Evolutionary conservation across 768 basidiomycete genomes (phyloP).

Genomic region (Tulasnella sp.): DNA sequence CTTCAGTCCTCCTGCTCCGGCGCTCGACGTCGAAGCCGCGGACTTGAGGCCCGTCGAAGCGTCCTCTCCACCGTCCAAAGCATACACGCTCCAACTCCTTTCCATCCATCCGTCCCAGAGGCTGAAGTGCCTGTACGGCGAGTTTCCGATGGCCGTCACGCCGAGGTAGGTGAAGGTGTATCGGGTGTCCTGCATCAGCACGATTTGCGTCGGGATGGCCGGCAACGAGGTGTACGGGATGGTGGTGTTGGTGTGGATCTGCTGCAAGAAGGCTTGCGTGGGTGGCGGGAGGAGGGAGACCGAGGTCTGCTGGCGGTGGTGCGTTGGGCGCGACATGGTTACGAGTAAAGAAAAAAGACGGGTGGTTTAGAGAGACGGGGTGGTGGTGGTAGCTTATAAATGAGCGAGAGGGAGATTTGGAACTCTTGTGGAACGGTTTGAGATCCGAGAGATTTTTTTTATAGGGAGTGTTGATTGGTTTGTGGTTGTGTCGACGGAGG

Average conservation of each 20-base stretch:
- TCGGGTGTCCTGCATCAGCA: slow-evolving; percentile 15
- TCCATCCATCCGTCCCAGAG: slow-evolving; percentile 23
- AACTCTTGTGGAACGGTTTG: neutral
- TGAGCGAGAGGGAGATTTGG: neutral
- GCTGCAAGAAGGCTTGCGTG: slow-evolving; percentile 18
- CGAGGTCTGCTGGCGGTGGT: slow-evolving; percentile 12
- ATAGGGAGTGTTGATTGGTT: neutral
- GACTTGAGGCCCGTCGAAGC: slow-evolving; percentile 1
- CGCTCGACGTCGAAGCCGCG: neutral
- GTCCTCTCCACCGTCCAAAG: neutral
- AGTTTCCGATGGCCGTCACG: slow-evolving; percentile 23
- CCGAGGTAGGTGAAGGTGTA: slow-evolving; percentile 27
- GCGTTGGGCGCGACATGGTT: slow-evolving; percentile 21
- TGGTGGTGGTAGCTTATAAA: neutral
- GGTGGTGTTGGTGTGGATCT: slow-evolving; percentile 22
- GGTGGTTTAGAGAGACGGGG: neutral
- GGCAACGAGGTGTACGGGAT: slow-evolving; percentile 17
- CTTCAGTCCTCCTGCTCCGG: neutral
- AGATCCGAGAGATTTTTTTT: neutral
- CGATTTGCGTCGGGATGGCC: slow-evolving; percentile 17
- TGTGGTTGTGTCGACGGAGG: neutral
- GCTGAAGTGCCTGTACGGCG: slow-evolving; percentile 24
- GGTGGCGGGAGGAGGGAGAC: slow-evolving; percentile 24
- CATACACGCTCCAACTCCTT: slow-evolving; percentile 19
- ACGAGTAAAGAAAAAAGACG: neutral